Percentiles rank a stretch among this genome's conserved stretches.
These are phyloP conservation scores for Hyphopichia buzzinii DNA, from an alignment of 1,139 yeast genomes.

Conservation along the genomic window DNA sequence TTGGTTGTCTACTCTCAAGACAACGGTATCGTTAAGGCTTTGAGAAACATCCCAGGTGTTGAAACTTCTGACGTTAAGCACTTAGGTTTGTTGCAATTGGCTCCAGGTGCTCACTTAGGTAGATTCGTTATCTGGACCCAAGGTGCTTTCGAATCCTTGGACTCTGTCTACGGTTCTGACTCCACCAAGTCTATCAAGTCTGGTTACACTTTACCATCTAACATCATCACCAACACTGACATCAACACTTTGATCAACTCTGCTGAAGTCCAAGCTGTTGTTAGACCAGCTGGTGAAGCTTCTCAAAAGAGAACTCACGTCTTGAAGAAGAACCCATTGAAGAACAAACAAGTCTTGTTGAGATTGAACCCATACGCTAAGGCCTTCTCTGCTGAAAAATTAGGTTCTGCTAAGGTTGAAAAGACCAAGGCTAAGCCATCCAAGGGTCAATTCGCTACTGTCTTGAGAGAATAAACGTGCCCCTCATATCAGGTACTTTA, in stretches of 20 bases:
- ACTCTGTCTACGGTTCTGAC: constrained; percentile 96
- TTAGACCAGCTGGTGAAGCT: constrained; percentile 95
- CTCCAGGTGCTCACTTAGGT: constrained; percentile 99
- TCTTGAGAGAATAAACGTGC: constrained; percentile 51
- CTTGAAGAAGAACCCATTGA: constrained; percentile 99
- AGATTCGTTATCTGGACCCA: constrained; percentile 99
- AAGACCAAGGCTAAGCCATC: constrained; percentile 64
- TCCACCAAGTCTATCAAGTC: constrained; percentile 81
- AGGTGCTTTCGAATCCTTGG: constrained; percentile 95
- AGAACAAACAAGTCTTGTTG: constrained; percentile 97
- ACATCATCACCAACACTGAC: constrained; percentile 95
- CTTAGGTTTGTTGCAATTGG: constrained; percentile 96
- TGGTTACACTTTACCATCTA: constrained; percentile 88
- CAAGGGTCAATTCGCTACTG: constrained; percentile 67
- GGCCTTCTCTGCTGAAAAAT: constrained; percentile 90
- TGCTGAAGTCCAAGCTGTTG: constrained; percentile 96
- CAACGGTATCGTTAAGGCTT: constrained; percentile 97
- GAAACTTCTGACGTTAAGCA: constrained; percentile 93
- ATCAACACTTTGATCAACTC: constrained; percentile 98
- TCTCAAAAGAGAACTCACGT: constrained; percentile 93
- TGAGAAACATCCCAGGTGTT: constrained; percentile 99
- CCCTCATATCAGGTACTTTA: not conserved
- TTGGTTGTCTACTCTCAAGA: constrained; percentile 97
- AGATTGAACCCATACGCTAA: constrained; percentile 99
- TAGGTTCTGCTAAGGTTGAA: constrained; percentile 81